A percentile compares a stretch with the other conserved stretches of the same genome.
These are phyloP conservation scores for Pleomassaria siparia DNA, from an alignment of 2,329 filamentous ascomycete species.

Conservation along the genomic window DNA sequence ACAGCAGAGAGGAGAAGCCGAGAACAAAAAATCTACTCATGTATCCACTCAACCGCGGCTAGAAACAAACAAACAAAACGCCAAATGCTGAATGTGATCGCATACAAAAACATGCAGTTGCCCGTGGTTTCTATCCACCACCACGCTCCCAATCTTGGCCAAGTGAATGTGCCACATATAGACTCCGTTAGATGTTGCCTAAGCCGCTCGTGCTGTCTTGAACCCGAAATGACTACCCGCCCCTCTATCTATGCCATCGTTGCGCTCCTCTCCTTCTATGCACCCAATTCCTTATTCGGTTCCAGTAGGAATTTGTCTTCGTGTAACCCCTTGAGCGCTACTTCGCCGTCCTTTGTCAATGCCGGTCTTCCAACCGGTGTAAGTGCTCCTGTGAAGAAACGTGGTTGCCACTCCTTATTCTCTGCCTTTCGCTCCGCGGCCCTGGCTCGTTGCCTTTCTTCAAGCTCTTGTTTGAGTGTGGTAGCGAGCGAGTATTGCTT, in stretches of 20 bases:
- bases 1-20: background rate
- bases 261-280: constrained; percentile 11
- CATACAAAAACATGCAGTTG: background rate
- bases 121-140: background rate
- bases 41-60: background rate
- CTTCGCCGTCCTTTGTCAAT: constrained; percentile 63
- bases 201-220: background rate
- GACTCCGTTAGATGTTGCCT: constrained; percentile 5
- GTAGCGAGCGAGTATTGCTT: constrained; percentile 88
- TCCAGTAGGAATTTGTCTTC: constrained; percentile 54
- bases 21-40: background rate
- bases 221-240: constrained; percentile 1
- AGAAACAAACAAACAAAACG: background rate
- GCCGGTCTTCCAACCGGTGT: constrained; percentile 63
- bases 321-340: constrained; percentile 58
- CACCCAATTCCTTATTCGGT: constrained; percentile 46
- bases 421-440: constrained; percentile 75
- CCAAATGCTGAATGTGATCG: background rate
- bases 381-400: constrained; percentile 75
- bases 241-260: background rate
- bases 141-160: constrained; percentile 2
- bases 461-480: constrained; percentile 82
- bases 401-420: constrained; percentile 74
- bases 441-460: constrained; percentile 84
- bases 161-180: constrained; percentile 5